Conservation (phyloP, 2,329 filamentous ascomycete genomes). For the Capronia epimyces region DNA sequence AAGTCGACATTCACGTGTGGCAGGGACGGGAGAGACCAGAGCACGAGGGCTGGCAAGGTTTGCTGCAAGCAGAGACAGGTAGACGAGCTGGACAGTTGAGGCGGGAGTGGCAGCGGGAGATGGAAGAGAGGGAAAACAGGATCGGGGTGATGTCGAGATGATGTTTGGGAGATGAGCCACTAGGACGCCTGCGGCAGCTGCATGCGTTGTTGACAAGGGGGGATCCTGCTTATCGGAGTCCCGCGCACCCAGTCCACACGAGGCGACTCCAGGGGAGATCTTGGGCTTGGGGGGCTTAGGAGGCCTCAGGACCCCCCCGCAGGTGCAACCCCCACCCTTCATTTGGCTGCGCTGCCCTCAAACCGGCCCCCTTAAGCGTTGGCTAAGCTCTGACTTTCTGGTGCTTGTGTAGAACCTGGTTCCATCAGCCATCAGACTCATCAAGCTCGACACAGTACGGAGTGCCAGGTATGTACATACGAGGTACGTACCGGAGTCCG, state of each 20-base stretch:
- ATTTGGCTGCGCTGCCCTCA: too few relatives aligned
- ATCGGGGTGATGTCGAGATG: constrained; percentile 6
- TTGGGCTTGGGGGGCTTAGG: background rate
- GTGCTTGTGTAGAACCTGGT: too few relatives aligned
- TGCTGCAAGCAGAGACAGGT: background rate
- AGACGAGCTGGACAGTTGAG: background rate
- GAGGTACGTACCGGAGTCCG: too few relatives aligned
- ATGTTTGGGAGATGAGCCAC: constrained; percentile 5
- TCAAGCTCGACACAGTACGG: too few relatives aligned
- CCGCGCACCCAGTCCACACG: too few relatives aligned
- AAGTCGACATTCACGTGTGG: constrained; percentile 31
- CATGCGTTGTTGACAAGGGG: constrained; percentile 1
- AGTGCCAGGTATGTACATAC: too few relatives aligned
- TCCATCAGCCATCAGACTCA: too few relatives aligned
- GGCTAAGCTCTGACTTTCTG: background rate
- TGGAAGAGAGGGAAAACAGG: constrained; percentile 6
- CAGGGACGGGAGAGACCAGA: constrained; percentile 1
- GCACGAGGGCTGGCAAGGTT: constrained; percentile 3
- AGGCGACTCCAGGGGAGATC: too few relatives aligned
- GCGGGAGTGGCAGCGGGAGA: background rate
- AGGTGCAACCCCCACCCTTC: too few relatives aligned
- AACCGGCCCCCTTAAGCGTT: background rate
- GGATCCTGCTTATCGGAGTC: constrained; percentile 3
- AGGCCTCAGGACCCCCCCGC: too few relatives aligned
- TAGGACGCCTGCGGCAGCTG: constrained; percentile 11